Conservation (phyloP, 169 alveolate genomes). For the Babesia divergens region DNA sequence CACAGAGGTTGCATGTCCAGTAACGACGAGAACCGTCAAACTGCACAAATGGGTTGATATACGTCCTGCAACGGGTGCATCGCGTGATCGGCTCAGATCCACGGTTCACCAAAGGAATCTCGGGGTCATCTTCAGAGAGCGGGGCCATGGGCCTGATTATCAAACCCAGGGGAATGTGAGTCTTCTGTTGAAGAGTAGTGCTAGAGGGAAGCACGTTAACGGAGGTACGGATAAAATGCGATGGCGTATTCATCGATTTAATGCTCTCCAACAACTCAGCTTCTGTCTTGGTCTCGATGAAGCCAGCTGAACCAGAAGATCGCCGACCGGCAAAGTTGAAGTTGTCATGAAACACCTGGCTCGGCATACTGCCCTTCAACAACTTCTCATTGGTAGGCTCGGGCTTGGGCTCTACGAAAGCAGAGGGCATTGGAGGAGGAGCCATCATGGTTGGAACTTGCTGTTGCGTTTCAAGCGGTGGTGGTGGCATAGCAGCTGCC, state of each 20-base stretch:
- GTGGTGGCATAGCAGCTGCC: background rate
- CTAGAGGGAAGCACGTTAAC: slow-evolving; percentile 64
- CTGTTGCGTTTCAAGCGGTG: background rate
- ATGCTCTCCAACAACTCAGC: slow-evolving; percentile 39
- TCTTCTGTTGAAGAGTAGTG: slow-evolving; percentile 75
- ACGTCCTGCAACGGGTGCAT: slow-evolving; percentile 89
- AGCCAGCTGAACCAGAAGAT: slow-evolving; percentile 5
- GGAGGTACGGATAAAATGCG: slow-evolving; percentile 54
- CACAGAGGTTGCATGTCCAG: slow-evolving; percentile 97
- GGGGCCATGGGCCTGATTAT: slow-evolving; percentile 82
- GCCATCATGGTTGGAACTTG: slow-evolving; percentile 7
- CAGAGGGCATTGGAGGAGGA: slow-evolving; percentile 20
- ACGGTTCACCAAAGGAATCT: slow-evolving; percentile 82
- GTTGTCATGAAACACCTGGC: slow-evolving; percentile 62
- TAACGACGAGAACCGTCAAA: slow-evolving; percentile 92
- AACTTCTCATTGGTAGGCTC: background rate
- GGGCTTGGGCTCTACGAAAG: background rate
- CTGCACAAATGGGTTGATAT: slow-evolving; percentile 94
- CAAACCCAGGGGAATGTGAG: slow-evolving; percentile 77
- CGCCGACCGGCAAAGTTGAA: slow-evolving; percentile 11
- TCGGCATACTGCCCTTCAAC: slow-evolving; percentile 23
- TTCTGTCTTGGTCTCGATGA: slow-evolving; percentile 10
- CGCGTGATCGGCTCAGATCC: slow-evolving; percentile 87
- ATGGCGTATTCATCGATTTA: slow-evolving; percentile 48
- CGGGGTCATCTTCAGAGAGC: slow-evolving; percentile 80